These are phyloP conservation scores for Fusarium fracticaudum DNA, from an alignment of 2,329 filamentous ascomycete genomes.

Conservation along the genomic window DNA sequence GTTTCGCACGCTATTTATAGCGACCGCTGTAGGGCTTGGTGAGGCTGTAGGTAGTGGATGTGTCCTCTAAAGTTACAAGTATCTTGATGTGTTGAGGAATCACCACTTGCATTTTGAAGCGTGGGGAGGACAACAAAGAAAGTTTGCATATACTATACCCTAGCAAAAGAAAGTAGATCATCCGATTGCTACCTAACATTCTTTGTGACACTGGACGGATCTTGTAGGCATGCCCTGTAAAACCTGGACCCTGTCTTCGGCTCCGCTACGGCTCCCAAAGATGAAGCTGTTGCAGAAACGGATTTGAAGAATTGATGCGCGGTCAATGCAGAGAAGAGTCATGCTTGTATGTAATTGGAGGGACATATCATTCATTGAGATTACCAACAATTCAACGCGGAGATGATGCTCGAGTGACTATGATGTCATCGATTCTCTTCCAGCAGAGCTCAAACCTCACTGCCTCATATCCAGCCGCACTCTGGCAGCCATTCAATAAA, in stretches of 20 bases:
- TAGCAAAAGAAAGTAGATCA: not conserved
- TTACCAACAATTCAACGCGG: not conserved
- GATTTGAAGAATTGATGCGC: not conserved
- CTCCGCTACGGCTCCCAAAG: not conserved
- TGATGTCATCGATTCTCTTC: not conserved
- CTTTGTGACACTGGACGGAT: not conserved
- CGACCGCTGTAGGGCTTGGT: not conserved
- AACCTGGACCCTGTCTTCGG: not conserved
- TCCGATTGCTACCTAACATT: not conserved
- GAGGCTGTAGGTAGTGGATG: not conserved
- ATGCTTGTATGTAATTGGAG: not conserved
- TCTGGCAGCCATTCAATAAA: not conserved
- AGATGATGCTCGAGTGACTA: not conserved
- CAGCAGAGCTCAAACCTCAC: not conserved
- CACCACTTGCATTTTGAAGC: not conserved
- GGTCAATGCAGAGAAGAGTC: not conserved
- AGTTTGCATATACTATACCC: not conserved
- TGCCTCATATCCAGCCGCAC: not conserved
- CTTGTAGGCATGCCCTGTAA: not conserved
- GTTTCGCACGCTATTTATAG: slow-evolving; percentile 1
- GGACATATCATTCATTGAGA: not conserved
- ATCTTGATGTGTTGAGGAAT: not conserved
- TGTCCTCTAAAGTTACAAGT: too few relatives aligned
- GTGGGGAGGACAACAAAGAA: too few relatives aligned
- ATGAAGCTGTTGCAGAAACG: not conserved